A percentile compares a stretch with the other conserved stretches of the same genome.
These are phyloP conservation scores for Eucalyptus cloeziana DNA, from an alignment of 345 rosid species.

Conservation along the genomic window DNA sequence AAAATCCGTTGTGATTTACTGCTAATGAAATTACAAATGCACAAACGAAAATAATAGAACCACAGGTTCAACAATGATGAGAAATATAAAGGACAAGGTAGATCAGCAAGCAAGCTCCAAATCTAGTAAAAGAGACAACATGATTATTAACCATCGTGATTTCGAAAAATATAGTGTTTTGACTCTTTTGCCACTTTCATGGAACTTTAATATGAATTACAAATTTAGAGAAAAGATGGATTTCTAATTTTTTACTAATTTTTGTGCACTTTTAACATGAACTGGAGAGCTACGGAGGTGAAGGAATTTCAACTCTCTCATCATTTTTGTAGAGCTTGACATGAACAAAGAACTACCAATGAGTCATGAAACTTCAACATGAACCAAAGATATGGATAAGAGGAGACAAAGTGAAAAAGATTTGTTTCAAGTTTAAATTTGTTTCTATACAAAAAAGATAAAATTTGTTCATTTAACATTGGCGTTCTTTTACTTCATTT, in stretches of 20 bases:
- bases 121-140: not conserved
- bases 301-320: not conserved
- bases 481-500: not conserved
- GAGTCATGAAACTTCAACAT: not conserved
- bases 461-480: not conserved
- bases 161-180: not conserved
- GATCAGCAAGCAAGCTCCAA: no score
- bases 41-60: not conserved
- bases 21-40: no score
- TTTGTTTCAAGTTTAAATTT: no score
- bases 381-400: not conserved
- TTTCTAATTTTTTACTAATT: no score
- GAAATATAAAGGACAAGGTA: no score
- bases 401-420: not conserved
- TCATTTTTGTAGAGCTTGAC: not conserved
- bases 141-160: not conserved
- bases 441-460: not conserved
- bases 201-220: not conserved
- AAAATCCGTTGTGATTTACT: not conserved
- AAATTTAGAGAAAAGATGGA: not conserved
- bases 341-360: not conserved
- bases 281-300: fast-evolving
- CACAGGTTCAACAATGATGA: not conserved
- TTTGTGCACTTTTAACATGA: not conserved
- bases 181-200: not conserved